Conservation (phyloP, 805 yeast species). For the Yarrowia sp. region DNA sequence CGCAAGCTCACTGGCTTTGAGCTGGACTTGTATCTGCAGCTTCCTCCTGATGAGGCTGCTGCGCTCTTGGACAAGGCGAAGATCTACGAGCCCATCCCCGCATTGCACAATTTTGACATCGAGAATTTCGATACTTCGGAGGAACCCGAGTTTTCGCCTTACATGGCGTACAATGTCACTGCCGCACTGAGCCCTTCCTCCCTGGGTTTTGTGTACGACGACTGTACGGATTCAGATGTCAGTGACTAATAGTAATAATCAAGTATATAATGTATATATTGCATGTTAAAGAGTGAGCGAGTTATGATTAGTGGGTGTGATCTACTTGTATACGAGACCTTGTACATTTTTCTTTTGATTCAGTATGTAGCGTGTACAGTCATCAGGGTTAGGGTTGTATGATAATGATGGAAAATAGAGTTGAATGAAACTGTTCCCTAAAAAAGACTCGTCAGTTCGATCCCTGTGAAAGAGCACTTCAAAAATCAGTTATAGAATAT, state of each 20-base stretch:
- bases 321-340: too few relatives aligned
- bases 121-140: constrained; percentile 19
- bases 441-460: neutral
- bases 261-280: constrained; percentile 35
- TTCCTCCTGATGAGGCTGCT: constrained; percentile 34
- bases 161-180: constrained; percentile 35
- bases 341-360: too few relatives aligned
- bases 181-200: constrained; percentile 17
- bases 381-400: neutral
- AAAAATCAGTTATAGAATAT: neutral
- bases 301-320: too few relatives aligned
- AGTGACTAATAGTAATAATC: constrained; percentile 13
- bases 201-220: constrained; percentile 28
- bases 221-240: constrained; percentile 24
- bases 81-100: constrained; percentile 33
- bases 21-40: constrained; percentile 38
- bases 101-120: constrained; percentile 43
- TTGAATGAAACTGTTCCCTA: neutral
- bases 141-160: constrained; percentile 25
- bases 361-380: too few relatives aligned
- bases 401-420: neutral
- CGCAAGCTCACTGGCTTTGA: constrained; percentile 56
- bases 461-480: neutral
- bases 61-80: constrained; percentile 6
- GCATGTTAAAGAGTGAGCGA: constrained; percentile 8